Percentiles rank a stretch among this genome's conserved stretches.
Conservation (phyloP, 2,329 filamentous ascomycete genomes). For the Hymenotorrendiella dingleyae region DNA sequence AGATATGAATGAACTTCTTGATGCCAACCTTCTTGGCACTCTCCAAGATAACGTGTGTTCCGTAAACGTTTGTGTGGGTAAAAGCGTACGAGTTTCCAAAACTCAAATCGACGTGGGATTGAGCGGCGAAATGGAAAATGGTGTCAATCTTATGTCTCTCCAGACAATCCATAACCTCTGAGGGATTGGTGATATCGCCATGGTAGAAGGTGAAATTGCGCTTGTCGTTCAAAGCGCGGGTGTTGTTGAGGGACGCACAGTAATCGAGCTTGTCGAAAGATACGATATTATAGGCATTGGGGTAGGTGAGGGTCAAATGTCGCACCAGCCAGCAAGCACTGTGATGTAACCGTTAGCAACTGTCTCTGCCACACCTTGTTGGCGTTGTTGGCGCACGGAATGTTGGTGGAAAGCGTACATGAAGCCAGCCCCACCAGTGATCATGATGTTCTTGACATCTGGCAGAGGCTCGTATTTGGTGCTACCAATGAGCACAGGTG, state of each 20-base stretch:
- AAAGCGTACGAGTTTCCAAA: constrained; percentile 80
- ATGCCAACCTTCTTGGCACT: constrained; percentile 66
- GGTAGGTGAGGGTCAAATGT: constrained; percentile 69
- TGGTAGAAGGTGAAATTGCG: constrained; percentile 75
- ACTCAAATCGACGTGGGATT: constrained; percentile 76
- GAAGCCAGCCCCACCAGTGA: constrained; percentile 80
- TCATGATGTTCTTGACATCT: constrained; percentile 73
- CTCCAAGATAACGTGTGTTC: constrained; percentile 77
- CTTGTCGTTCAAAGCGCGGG: constrained; percentile 57
- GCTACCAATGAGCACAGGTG: constrained; percentile 62
- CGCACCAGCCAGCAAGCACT: constrained; percentile 80
- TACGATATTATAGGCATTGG: constrained; percentile 68
- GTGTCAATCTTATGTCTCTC: constrained; percentile 69
- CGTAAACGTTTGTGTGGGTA: constrained; percentile 75
- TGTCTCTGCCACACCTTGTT: not conserved
- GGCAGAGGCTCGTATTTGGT: constrained; percentile 64
- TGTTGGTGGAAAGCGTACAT: constrained; percentile 51
- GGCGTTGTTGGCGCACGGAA: constrained; percentile 4
- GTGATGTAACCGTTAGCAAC: constrained; percentile 15
- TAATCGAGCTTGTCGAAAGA: constrained; percentile 84
- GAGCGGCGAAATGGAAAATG: constrained; percentile 79
- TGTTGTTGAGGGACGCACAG: constrained; percentile 76
- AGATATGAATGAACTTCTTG: constrained; percentile 73
- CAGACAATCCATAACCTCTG: constrained; percentile 65
- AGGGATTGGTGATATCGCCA: constrained; percentile 68